Evolutionary conservation across 306 rosid genomes (phyloP).

Genomic region (Lablab purpureus): DNA sequence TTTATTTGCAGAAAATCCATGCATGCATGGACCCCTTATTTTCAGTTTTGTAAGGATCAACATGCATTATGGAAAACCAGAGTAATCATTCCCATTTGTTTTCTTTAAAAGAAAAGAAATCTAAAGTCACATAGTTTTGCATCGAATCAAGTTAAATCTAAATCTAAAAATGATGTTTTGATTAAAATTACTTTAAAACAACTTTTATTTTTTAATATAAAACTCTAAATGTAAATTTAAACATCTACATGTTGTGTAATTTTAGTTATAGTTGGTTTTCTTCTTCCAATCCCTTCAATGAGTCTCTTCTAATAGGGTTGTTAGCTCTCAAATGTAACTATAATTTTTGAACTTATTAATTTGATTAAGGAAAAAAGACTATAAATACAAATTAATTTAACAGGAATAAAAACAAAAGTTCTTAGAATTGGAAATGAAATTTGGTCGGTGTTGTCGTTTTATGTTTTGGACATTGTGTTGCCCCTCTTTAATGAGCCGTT

Average conservation of each 20-base stretch:
- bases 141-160: no score
- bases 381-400: not conserved
- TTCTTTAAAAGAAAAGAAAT: no score
- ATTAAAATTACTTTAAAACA: no score
- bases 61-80: not conserved
- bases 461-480: conserved; percentile 18
- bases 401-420: not conserved
- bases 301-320: no score
- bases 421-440: not conserved
- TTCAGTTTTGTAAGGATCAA: not conserved
- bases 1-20: conserved; percentile 13
- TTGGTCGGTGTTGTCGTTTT: not conserved
- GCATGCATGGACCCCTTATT: conserved; percentile 8
- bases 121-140: no score
- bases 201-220: no score
- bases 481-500: not conserved
- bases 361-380: not conserved
- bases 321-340: not conserved
- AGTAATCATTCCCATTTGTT: not conserved
- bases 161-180: no score
- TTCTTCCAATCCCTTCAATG: not conserved
- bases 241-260: not conserved
- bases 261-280: not conserved
- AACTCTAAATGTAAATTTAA: no score
- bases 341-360: not conserved